Conservation (phyloP, 495 filamentous ascomycete species). For the Neurospora cerealis region DNA sequence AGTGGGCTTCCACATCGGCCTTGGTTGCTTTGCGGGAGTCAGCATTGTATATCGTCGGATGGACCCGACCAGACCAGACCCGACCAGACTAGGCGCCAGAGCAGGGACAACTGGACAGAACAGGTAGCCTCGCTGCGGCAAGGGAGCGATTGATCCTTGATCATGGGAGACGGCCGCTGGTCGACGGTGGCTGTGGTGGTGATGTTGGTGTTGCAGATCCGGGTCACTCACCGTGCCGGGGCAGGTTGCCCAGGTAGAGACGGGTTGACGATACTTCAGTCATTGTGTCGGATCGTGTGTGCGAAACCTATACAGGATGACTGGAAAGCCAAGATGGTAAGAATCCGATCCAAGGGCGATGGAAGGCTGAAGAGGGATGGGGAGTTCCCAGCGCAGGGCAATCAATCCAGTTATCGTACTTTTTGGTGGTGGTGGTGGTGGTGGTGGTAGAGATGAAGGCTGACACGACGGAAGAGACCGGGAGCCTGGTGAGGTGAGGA, state of each 20-base stretch:
- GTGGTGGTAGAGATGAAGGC: not conserved
- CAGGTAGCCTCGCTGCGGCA: not conserved
- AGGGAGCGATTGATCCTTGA: not conserved
- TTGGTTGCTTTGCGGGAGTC: constrained; percentile 64
- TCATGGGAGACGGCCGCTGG: not conserved
- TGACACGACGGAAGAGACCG: not conserved
- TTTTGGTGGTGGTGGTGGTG: not conserved
- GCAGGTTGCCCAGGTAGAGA: constrained; percentile 95
- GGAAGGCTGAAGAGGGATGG: not conserved
- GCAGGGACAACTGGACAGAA: not conserved
- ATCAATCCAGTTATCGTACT: not conserved
- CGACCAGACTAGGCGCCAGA: not conserved
- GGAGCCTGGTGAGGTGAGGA: not conserved
- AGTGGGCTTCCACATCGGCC: constrained; percentile 91
- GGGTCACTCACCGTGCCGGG: constrained; percentile 74
- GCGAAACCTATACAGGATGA: not conserved
- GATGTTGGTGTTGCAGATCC: constrained; percentile 24
- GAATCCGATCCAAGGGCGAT: not conserved
- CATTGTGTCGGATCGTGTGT: constrained; percentile 29
- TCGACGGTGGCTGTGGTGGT: not conserved
- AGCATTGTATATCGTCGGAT: constrained; percentile 4
- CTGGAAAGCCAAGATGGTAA: constrained; percentile 3
- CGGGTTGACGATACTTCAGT: constrained; percentile 82
- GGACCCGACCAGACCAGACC: not conserved
- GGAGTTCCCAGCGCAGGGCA: not conserved